Evolutionary conservation across 345 rosid species (phyloP).

Genomic region (Corchorus capsularis): DNA sequence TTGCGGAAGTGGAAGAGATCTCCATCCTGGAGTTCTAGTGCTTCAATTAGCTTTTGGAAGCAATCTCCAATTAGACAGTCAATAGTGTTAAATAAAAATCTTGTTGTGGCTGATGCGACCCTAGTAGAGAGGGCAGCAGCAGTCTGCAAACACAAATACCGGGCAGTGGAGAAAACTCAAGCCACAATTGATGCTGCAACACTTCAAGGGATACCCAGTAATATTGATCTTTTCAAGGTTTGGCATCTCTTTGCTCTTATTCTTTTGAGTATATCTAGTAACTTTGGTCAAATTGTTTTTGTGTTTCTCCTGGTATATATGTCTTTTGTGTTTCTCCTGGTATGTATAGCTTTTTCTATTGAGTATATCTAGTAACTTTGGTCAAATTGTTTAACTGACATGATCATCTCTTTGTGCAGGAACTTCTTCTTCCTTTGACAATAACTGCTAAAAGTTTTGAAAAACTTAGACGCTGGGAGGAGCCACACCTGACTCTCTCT

Average conservation of each 20-base stretch:
- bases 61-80: slow-evolving; percentile 55
- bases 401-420: slow-evolving; percentile 45
- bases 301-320: too few relatives aligned
- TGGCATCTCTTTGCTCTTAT: background rate
- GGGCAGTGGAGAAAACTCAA: slow-evolving; percentile 80
- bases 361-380: background rate
- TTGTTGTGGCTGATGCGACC: slow-evolving; percentile 71
- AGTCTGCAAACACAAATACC: slow-evolving; percentile 64
- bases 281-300: too few relatives aligned
- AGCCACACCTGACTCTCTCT: slow-evolving; percentile 77
- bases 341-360: background rate
- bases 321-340: slow-evolving; percentile 1
- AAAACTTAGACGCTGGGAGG: slow-evolving; percentile 84
- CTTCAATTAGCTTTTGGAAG: slow-evolving; percentile 82
- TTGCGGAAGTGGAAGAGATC: slow-evolving; percentile 88
- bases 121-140: slow-evolving; percentile 77
- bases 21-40: slow-evolving; percentile 78
- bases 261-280: too few relatives aligned
- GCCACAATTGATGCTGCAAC: slow-evolving; percentile 96
- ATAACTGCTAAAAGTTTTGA: slow-evolving; percentile 60
- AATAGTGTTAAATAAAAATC: slow-evolving; percentile 75
- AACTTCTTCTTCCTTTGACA: slow-evolving; percentile 79
- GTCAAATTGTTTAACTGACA: slow-evolving; percentile 7
- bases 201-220: slow-evolving; percentile 90
- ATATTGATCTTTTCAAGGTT: slow-evolving; percentile 95